phyloP scores from a whole-genome alignment of 1,284 basidiomycete species.

The Anthracocystis panici-leucophaei region DNA sequence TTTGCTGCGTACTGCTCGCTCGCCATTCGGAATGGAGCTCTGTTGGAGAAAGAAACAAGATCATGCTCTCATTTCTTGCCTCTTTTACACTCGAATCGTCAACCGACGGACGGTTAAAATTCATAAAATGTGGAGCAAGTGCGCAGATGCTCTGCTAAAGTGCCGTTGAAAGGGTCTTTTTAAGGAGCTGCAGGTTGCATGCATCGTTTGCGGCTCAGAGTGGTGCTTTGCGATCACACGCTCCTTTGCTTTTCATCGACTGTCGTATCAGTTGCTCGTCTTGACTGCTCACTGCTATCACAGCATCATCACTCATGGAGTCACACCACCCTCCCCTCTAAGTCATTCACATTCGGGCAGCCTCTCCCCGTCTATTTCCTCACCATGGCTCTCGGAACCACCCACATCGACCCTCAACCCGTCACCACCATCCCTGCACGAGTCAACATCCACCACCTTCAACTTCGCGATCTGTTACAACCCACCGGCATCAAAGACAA shows the following conservation, averaged over 20 bases:
- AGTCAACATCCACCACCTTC: conserved; percentile 57
- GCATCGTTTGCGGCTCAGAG: conserved; percentile 10
- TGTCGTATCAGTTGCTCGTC: too few relatives aligned
- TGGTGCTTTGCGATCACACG: background rate
- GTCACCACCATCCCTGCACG: conserved; percentile 42
- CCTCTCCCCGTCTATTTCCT: background rate
- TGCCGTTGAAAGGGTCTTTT: conserved; percentile 21
- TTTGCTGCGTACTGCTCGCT: too few relatives aligned
- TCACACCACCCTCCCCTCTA: background rate
- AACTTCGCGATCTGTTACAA: conserved; percentile 57
- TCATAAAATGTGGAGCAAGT: conserved; percentile 23
- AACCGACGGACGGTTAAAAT: background rate
- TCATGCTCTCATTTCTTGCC: too few relatives aligned
- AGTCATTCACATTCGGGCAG: background rate
- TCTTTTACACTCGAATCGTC: background rate
- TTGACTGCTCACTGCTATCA: too few relatives aligned
- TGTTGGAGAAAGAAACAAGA: too few relatives aligned
- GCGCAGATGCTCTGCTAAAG: conserved; percentile 21
- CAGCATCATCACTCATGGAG: too few relatives aligned
- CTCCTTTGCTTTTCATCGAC: background rate
- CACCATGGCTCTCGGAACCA: conserved; percentile 34
- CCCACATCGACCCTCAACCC: conserved; percentile 25
- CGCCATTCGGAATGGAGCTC: too few relatives aligned
- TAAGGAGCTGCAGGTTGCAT: conserved; percentile 17
- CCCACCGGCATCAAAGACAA: conserved; percentile 43